These are phyloP conservation scores for Spathaspora girioi DNA, from an alignment of 805 yeast species.

Conservation along the genomic window DNA sequence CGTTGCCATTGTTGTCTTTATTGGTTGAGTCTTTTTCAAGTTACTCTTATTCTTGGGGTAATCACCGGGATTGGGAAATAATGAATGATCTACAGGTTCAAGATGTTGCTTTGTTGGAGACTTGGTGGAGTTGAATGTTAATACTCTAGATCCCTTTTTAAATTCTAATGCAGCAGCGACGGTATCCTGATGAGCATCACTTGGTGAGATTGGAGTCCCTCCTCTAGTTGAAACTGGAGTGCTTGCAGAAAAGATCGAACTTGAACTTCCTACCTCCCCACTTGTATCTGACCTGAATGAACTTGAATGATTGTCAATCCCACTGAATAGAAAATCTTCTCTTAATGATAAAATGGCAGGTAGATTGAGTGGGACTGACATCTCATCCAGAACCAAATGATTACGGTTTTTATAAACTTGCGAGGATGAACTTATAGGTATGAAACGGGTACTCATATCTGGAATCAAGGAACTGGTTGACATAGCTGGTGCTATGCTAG, in stretches of 20 bases:
- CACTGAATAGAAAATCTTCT: conserved; percentile 15
- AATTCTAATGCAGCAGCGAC: conserved; percentile 52
- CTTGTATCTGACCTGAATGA: neutral
- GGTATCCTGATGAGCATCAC: conserved; percentile 4
- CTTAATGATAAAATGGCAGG: conserved; percentile 12
- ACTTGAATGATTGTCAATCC: neutral
- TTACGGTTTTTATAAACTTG: conserved; percentile 11
- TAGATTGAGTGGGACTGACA: neutral
- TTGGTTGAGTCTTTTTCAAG: conserved; percentile 4
- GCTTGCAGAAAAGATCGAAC: conserved; percentile 1
- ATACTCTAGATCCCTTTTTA: conserved; percentile 36
- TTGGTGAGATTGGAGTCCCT: neutral
- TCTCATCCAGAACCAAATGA: neutral
- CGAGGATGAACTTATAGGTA: conserved; percentile 16
- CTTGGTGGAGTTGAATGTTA: conserved; percentile 20
- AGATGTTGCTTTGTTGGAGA: neutral
- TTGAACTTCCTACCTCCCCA: neutral
- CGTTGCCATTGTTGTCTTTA: conserved; percentile 8
- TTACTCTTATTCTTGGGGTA: neutral
- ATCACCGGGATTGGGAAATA: neutral
- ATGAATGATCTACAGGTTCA: neutral
- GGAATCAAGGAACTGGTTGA: conserved; percentile 4
- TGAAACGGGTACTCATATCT: conserved; percentile 11
- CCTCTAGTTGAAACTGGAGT: neutral
- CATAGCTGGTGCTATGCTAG: neutral